Conservation (phyloP, 352 stramenopile species). For the Aphanomyces euteiches region DNA sequence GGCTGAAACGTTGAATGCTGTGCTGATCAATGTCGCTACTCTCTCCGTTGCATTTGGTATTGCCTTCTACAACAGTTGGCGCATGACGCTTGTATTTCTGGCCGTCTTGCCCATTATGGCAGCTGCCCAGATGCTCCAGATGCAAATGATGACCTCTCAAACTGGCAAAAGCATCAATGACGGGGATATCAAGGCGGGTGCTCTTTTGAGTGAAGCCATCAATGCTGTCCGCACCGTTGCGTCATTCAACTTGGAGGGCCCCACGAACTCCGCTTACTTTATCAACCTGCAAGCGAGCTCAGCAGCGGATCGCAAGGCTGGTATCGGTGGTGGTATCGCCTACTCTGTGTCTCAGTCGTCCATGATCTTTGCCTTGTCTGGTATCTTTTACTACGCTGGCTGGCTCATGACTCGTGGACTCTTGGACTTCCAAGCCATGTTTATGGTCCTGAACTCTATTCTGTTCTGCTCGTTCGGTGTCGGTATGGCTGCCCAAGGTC, state of each 20-base stretch:
- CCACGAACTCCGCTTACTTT: too few species aligned
- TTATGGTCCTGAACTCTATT: conserved; percentile 67
- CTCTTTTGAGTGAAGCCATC: too few species aligned
- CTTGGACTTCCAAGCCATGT: conserved; percentile 62
- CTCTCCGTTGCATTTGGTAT: too few species aligned
- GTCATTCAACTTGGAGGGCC: too few species aligned
- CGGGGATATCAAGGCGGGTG: too few species aligned
- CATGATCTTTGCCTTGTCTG: conserved; percentile 56
- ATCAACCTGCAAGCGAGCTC: too few species aligned
- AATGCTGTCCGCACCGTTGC: too few species aligned
- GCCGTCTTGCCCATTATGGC: neutral
- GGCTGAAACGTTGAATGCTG: too few species aligned
- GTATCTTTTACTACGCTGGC: conserved; percentile 72
- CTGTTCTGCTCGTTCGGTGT: conserved; percentile 46
- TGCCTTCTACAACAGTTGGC: too few species aligned
- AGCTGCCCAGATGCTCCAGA: neutral
- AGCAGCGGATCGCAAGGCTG: too few species aligned
- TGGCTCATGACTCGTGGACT: conserved; percentile 47
- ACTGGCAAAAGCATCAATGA: conserved; percentile 22
- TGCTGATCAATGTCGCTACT: too few species aligned
- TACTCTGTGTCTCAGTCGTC: conserved; percentile 50
- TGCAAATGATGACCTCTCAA: neutral
- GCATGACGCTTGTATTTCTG: neutral
- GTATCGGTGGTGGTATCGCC: too few species aligned
- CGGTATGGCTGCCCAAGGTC: conserved; percentile 35